Conservation (phyloP, 805 yeast genomes). For the Candida insectorum region DNA sequence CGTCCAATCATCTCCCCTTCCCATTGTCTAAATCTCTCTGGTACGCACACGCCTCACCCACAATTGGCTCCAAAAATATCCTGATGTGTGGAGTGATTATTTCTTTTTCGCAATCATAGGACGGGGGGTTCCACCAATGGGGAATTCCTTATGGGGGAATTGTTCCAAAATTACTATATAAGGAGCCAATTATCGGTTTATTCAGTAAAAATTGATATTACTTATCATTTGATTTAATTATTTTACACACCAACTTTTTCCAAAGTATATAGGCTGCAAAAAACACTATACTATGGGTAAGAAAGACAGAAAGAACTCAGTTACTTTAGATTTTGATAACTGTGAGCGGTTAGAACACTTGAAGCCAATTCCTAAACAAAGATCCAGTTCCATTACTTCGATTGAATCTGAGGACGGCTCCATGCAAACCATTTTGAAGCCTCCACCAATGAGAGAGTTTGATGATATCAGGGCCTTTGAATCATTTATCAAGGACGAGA, state of each 20-base stretch:
- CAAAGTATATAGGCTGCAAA: no score
- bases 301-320: conserved; percentile 23
- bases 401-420: conserved; percentile 35
- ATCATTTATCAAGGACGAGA: conserved; percentile 62
- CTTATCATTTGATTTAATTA: no score
- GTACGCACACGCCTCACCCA: conserved; percentile 1
- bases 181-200: no score
- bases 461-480: conserved; percentile 65
- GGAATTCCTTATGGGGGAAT: no score
- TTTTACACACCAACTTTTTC: no score
- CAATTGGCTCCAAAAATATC: conserved; percentile 4
- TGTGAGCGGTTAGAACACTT: conserved; percentile 38
- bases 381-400: conserved; percentile 38
- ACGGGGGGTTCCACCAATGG: no score
- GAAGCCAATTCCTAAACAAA: conserved; percentile 34
- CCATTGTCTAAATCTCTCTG: no score
- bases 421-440: conserved; percentile 24
- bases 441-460: conserved; percentile 48
- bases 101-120: no score
- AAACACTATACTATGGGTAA: conserved; percentile 25
- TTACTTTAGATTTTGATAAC: conserved; percentile 34
- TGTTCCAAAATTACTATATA: no score
- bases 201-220: no score
- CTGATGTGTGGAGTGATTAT: conserved; percentile 11
- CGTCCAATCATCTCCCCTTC: no score